Conservation (phyloP, 148 eudicot species). For the Rhododendron simsii region DNA sequence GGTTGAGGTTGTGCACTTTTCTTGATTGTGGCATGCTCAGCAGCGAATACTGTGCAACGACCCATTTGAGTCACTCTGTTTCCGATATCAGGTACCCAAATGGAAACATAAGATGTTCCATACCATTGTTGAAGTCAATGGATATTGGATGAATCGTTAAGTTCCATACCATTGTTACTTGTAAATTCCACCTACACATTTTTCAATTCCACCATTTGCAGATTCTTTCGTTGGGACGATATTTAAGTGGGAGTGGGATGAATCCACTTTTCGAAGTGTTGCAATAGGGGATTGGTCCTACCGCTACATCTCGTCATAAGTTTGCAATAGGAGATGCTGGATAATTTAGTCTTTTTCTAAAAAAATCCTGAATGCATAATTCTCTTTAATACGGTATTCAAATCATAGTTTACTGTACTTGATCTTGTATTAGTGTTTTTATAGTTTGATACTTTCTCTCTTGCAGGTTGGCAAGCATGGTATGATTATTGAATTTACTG, state of each 20-base stretch:
- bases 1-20: background rate
- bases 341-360: background rate
- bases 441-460: background rate
- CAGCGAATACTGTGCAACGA: background rate
- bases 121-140: background rate
- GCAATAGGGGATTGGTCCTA: background rate
- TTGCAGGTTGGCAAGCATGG: conserved; percentile 91
- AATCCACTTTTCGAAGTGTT: background rate
- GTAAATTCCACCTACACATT: background rate
- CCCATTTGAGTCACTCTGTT: conserved; percentile 1
- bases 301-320: background rate
- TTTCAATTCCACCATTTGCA: background rate
- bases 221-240: background rate
- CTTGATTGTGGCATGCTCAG: background rate
- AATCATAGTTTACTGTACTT: background rate
- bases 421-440: background rate
- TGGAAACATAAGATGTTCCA: background rate
- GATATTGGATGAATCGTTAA: background rate
- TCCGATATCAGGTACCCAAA: background rate
- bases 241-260: conserved; percentile 1
- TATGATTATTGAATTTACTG: conserved; percentile 90
- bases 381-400: background rate
- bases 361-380: background rate
- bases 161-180: background rate
- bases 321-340: background rate